Evolutionary conservation across 192 early-diverging fungal species (phyloP).

Genomic region (Backusella mclennaniae): DNA sequence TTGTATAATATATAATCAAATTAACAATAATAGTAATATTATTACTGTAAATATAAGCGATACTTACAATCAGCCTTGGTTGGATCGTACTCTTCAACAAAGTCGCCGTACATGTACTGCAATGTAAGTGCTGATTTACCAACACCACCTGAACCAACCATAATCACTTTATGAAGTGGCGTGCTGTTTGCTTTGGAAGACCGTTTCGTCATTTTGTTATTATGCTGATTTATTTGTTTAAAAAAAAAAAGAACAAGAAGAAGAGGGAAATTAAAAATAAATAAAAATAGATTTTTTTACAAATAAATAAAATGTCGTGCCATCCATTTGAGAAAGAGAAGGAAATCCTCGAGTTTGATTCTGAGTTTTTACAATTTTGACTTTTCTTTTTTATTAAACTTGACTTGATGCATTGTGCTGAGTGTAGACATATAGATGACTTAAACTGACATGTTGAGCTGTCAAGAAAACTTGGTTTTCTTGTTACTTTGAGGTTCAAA

Average conservation of each 20-base stretch:
- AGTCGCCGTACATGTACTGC: slow-evolving; percentile 92
- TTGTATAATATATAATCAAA: not conserved
- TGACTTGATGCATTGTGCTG: too few species aligned
- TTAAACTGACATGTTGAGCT: too few species aligned
- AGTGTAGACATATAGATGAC: too few species aligned
- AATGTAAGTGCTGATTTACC: slow-evolving; percentile 88
- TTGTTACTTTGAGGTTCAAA: too few species aligned
- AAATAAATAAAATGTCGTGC: too few species aligned
- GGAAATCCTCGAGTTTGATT: too few species aligned
- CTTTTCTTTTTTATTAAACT: too few species aligned
- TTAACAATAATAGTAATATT: not conserved
- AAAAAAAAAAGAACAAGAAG: not conserved
- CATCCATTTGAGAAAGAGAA: too few species aligned
- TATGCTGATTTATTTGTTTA: not conserved
- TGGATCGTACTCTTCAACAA: slow-evolving; percentile 93
- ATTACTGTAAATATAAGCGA: not conserved
- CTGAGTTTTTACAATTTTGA: too few species aligned
- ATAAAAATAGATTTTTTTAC: too few species aligned
- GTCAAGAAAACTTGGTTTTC: too few species aligned
- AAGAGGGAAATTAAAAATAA: not conserved
- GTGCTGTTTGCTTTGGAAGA: slow-evolving; percentile 52
- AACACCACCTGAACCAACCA: slow-evolving; percentile 90
- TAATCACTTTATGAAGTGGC: slow-evolving; percentile 88
- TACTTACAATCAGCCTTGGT: slow-evolving; percentile 78
- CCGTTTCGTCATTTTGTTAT: slow-evolving; percentile 63